Conservation (phyloP, 2,329 filamentous ascomycete genomes). For the Xylariaceae sp. region DNA sequence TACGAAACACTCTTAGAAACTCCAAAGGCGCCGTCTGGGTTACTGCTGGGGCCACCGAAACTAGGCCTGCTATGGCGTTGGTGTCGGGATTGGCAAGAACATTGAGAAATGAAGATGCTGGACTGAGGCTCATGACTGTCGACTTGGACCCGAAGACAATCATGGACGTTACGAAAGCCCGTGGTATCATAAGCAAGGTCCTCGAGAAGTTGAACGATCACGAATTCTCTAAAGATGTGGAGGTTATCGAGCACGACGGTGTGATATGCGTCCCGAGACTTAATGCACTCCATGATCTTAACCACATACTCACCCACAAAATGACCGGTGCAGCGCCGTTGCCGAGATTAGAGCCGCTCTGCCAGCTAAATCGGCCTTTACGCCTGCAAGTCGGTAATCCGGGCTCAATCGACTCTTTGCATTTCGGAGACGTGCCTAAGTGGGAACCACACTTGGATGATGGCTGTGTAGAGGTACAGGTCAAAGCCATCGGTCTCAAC, state of each 20-base stretch:
- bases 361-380: slow-evolving; percentile 3
- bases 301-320: not conserved
- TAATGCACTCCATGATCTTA: slow-evolving; percentile 1
- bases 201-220: not conserved
- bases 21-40: slow-evolving; percentile 1
- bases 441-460: slow-evolving; percentile 1
- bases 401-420: slow-evolving; percentile 5
- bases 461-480: slow-evolving; percentile 6
- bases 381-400: slow-evolving; percentile 7
- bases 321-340: not conserved
- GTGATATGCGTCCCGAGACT: slow-evolving; percentile 1
- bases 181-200: not conserved
- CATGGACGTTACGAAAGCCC: not conserved
- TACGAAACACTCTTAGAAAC: not conserved
- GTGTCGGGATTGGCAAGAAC: slow-evolving; percentile 1
- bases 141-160: slow-evolving; percentile 1
- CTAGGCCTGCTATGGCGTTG: slow-evolving; percentile 2
- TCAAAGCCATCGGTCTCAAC: slow-evolving; percentile 10
- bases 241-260: slow-evolving; percentile 1
- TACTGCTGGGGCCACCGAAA: not conserved
- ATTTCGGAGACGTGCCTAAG: slow-evolving; percentile 4
- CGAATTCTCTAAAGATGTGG: not conserved
- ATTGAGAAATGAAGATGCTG: slow-evolving; percentile 4
- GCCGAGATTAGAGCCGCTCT: slow-evolving; percentile 3
- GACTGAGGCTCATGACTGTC: slow-evolving; percentile 1